Conservation (phyloP, 108 stramenopile species). For the Bacterosira constricta region DNA sequence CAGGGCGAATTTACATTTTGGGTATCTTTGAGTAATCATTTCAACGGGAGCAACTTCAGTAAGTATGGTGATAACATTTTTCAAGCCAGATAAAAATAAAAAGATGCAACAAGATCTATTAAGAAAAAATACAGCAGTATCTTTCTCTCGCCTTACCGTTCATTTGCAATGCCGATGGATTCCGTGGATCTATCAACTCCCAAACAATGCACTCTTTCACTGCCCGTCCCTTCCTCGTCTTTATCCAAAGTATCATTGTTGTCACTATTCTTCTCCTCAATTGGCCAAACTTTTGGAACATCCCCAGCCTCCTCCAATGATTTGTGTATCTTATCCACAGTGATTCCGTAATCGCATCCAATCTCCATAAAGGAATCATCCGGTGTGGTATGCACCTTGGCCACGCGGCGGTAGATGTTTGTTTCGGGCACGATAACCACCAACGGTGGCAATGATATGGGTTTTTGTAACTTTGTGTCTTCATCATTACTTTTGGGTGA, state of each 20-base stretch:
- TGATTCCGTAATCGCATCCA: conserved; percentile 79
- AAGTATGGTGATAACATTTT: background rate
- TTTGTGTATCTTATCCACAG: conserved; percentile 52
- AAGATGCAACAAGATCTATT: too few species aligned
- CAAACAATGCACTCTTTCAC: conserved; percentile 22
- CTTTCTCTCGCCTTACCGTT: conserved; percentile 19
- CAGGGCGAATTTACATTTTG: conserved; percentile 53
- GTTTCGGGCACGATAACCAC: conserved; percentile 75
- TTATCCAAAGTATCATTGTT: background rate
- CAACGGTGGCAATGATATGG: conserved; percentile 17
- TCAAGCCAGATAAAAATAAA: too few species aligned
- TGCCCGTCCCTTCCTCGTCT: background rate
- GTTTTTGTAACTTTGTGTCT: background rate
- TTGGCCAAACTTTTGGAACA: conserved; percentile 36
- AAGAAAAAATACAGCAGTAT: background rate
- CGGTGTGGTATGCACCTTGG: conserved; percentile 58
- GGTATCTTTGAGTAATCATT: conserved; percentile 34
- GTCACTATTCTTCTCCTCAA: background rate
- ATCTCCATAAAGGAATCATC: conserved; percentile 81
- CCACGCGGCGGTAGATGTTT: conserved; percentile 64
- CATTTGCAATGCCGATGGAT: conserved; percentile 64
- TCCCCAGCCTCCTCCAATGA: conserved; percentile 42
- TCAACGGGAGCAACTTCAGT: too few species aligned
- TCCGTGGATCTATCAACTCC: conserved; percentile 79
- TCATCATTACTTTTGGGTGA: background rate